A percentile compares a stretch with the other conserved stretches of the same genome.
Conservation (phyloP, 257 asterid genomes). For the Penstemon davidsonii region DNA sequence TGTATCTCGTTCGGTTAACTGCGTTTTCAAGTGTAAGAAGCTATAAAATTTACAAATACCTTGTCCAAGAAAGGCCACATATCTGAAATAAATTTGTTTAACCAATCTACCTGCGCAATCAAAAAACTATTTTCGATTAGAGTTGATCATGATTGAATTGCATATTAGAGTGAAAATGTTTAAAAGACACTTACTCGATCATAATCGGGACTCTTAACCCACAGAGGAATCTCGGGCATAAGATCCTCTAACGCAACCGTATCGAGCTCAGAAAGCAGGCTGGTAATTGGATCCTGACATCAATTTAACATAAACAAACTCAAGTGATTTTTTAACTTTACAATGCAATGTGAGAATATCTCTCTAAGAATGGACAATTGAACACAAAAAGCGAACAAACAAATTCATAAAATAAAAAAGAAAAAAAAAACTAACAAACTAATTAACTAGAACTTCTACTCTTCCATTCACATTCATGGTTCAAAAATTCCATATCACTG, state of each 20-base stretch:
- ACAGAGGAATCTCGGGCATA: conserved; percentile 73
- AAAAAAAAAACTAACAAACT: too few species aligned
- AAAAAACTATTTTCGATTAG: conserved; percentile 17
- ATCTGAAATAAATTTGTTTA: conserved; percentile 58
- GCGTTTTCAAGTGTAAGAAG: background rate
- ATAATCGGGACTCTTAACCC: conserved; percentile 87
- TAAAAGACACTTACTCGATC: conserved; percentile 59
- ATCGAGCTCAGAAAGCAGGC: conserved; percentile 57
- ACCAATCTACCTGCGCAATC: conserved; percentile 75
- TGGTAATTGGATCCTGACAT: conserved; percentile 50
- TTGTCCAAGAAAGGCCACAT: conserved; percentile 90
- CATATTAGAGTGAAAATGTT: background rate
- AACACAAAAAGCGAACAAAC: background rate
- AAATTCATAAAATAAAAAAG: too few species aligned
- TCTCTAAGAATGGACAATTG: background rate
- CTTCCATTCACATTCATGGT: too few species aligned
- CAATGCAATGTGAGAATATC: background rate
- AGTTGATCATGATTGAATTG: too few species aligned
- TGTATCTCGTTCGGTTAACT: conserved; percentile 17
- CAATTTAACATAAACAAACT: conserved; percentile 20
- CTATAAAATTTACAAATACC: conserved; percentile 39
- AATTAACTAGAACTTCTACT: too few species aligned
- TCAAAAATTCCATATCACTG: too few species aligned
- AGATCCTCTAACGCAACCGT: conserved; percentile 56
- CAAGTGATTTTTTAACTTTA: background rate